Percentiles rank a stretch among this genome's conserved stretches.
Evolutionary conservation across 768 basidiomycete genomes (phyloP).

Genomic region (Floccularia luteovirens): DNA sequence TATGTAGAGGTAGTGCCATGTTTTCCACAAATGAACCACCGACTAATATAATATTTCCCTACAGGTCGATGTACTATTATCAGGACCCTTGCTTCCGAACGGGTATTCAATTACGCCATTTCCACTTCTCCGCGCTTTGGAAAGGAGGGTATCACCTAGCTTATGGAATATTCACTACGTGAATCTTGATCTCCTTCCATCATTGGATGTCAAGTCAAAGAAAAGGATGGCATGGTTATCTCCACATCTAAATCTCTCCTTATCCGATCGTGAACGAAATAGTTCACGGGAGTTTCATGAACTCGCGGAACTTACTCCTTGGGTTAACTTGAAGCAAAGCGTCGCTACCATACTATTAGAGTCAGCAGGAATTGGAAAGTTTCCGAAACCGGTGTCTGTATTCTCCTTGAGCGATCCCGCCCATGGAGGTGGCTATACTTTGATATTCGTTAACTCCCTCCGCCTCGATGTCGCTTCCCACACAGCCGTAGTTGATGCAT

Average conservation of each 20-base stretch:
- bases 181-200: slow-evolving; percentile 17
- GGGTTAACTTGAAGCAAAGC: slow-evolving; percentile 16
- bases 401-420: slow-evolving; percentile 16
- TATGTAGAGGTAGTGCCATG: slow-evolving; percentile 36
- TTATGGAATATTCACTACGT: slow-evolving; percentile 25
- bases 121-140: slow-evolving; percentile 11
- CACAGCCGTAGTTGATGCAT: slow-evolving; percentile 45
- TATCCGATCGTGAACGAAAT: slow-evolving; percentile 13
- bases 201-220: slow-evolving; percentile 7
- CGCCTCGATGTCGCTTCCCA: slow-evolving; percentile 40
- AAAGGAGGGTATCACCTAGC: slow-evolving; percentile 5
- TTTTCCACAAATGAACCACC: slow-evolving; percentile 11
- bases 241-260: slow-evolving; percentile 12
- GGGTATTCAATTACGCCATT: slow-evolving; percentile 16
- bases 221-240: slow-evolving; percentile 10
- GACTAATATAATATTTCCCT: slow-evolving; percentile 8
- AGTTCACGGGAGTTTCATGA: slow-evolving; percentile 1
- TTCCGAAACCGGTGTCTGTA: slow-evolving; percentile 5
- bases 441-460: slow-evolving; percentile 39
- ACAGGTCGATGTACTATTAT: slow-evolving; percentile 18
- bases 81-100: slow-evolving; percentile 8
- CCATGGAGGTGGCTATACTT: slow-evolving; percentile 18
- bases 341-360: slow-evolving; percentile 11
- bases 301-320: slow-evolving; percentile 3
- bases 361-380: not conserved